Evolutionary conservation across 495 filamentous ascomycete genomes (phyloP).

Genomic region (Niebla homalea): DNA sequence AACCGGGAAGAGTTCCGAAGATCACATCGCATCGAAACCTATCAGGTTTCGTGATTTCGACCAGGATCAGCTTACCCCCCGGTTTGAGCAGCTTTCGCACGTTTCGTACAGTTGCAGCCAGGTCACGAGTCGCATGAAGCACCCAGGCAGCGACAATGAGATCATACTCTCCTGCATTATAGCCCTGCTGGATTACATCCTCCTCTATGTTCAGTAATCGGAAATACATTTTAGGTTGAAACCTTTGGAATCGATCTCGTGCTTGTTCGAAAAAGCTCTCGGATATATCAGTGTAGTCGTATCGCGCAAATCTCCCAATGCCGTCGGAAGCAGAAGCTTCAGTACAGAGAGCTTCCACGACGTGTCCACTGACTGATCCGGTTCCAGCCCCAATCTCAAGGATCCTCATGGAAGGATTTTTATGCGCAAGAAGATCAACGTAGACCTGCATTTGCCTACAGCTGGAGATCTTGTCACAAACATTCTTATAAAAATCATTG

Average conservation of each 20-base stretch:
- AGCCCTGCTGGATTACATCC: slow-evolving; percentile 11
- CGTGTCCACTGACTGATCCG: slow-evolving; percentile 15
- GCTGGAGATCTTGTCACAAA: slow-evolving; percentile 1
- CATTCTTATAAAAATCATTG: neutral
- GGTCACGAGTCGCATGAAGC: slow-evolving; percentile 20
- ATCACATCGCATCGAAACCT: slow-evolving; percentile 2
- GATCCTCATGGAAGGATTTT: slow-evolving; percentile 14
- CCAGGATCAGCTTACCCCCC: slow-evolving; percentile 13
- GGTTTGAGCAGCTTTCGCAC: slow-evolving; percentile 13
- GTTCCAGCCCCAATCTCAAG: slow-evolving; percentile 45
- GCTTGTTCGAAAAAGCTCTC: slow-evolving; percentile 23
- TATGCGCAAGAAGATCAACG: slow-evolving; percentile 18
- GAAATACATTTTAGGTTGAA: slow-evolving; percentile 4
- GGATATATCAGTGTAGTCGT: slow-evolving; percentile 39
- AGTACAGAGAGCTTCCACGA: neutral
- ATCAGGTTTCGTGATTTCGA: neutral
- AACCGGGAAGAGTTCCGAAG: slow-evolving; percentile 12
- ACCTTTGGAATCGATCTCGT: slow-evolving; percentile 16
- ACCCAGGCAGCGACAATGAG: slow-evolving; percentile 14
- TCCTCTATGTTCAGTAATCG: slow-evolving; percentile 4
- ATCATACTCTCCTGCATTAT: slow-evolving; percentile 10
- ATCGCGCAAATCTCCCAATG: slow-evolving; percentile 9
- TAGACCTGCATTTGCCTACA: slow-evolving; percentile 2
- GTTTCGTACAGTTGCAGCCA: slow-evolving; percentile 9
- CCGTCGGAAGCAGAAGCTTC: too few species aligned